A percentile compares a stretch with the other conserved stretches of the same genome.
Conservation (phyloP, 1,139 yeast genomes). For the Hyphopichia wangnamkhiaoensis region DNA sequence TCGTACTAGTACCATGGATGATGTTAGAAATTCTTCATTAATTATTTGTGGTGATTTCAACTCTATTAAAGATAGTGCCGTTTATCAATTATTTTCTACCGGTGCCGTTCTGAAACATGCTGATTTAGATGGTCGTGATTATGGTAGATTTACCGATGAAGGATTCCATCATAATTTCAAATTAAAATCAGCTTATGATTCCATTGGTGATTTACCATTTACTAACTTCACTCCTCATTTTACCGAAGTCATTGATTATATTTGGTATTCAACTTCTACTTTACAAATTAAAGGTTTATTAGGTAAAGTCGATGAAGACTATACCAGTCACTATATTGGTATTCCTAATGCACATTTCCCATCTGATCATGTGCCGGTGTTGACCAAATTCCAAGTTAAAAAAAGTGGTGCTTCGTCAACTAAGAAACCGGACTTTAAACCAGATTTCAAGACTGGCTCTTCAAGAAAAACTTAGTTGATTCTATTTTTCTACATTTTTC, state of each 20-base stretch:
- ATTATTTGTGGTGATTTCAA: conserved; percentile 95
- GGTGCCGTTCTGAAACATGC: conserved; percentile 74
- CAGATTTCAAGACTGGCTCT: conserved; percentile 52
- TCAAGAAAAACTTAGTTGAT: conserved; percentile 47
- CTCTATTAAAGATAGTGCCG: conserved; percentile 86
- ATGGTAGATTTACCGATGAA: conserved; percentile 87
- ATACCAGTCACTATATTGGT: conserved; percentile 77
- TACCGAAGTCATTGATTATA: conserved; percentile 90
- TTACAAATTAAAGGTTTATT: conserved; percentile 82
- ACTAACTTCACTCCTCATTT: conserved; percentile 93
- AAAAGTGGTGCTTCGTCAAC: conserved; percentile 32
- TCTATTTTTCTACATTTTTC: neutral
- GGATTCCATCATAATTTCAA: conserved; percentile 84
- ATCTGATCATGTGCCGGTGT: conserved; percentile 88
- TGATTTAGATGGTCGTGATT: conserved; percentile 84
- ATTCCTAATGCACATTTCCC: conserved; percentile 94
- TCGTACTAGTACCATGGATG: conserved; percentile 49
- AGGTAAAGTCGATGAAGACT: conserved; percentile 81
- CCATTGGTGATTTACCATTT: conserved; percentile 87
- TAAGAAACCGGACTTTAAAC: conserved; percentile 48
- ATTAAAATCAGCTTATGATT: conserved; percentile 81
- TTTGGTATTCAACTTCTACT: conserved; percentile 85
- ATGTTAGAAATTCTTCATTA: conserved; percentile 62
- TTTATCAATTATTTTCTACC: conserved; percentile 81
- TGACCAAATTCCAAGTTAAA: conserved; percentile 74